Percentiles rank a stretch among this genome's conserved stretches.
phyloP scores from a whole-genome alignment of 169 alveolate genomes.

The Pseudocohnilembus persalinus region DNA sequence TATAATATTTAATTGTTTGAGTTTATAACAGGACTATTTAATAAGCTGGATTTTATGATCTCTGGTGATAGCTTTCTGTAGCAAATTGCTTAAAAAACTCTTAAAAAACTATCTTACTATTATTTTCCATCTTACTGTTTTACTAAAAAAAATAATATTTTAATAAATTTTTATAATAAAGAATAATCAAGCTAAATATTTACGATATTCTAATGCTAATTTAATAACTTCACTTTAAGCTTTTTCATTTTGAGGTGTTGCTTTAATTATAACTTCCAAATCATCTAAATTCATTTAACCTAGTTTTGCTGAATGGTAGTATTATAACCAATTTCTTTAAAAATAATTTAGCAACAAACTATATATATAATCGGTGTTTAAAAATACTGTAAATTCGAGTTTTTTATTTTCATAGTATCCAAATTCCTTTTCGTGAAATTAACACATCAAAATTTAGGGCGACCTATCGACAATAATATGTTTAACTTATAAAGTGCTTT shows the following conservation, averaged over 20 bases:
- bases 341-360: slow-evolving; percentile 33
- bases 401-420: slow-evolving; percentile 33
- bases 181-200: no score
- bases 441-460: slow-evolving; percentile 28
- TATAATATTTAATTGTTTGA: no score
- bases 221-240: slow-evolving; percentile 8
- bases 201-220: slow-evolving; percentile 14
- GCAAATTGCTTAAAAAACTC: no score
- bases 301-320: not conserved
- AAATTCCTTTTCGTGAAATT: slow-evolving; percentile 35
- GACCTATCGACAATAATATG: slow-evolving; percentile 32
- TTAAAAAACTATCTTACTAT: no score
- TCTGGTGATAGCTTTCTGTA: no score
- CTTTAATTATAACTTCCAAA: not conserved
- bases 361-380: slow-evolving; percentile 38
- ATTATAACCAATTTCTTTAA: slow-evolving; percentile 2
- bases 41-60: no score
- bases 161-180: no score
- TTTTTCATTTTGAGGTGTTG: slow-evolving; percentile 21
- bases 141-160: no score
- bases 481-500: slow-evolving; percentile 10
- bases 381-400: slow-evolving; percentile 43
- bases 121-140: no score
- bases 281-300: slow-evolving; percentile 12
- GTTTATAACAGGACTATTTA: no score